Conservation (phyloP, 2,329 filamentous ascomycete genomes). For the Dothistroma pini region DNA sequence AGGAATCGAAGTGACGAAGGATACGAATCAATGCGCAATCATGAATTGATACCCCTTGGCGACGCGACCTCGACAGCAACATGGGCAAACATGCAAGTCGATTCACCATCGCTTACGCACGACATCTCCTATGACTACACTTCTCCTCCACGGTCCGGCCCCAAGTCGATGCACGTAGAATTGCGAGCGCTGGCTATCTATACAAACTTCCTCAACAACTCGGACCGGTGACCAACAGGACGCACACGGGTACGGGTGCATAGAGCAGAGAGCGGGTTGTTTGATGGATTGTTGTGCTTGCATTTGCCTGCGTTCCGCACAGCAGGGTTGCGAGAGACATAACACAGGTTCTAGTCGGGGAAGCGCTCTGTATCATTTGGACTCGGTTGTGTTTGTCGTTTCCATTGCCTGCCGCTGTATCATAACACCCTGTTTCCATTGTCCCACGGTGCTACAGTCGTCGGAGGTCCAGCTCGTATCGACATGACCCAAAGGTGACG, state of each 20-base stretch:
- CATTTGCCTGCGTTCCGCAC: slow-evolving; percentile 1
- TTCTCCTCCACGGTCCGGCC: neutral
- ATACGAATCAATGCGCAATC: slow-evolving; percentile 8
- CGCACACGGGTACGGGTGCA: slow-evolving; percentile 5
- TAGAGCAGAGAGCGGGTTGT: slow-evolving; percentile 9
- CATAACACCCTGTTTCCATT: neutral
- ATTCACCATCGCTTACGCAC: neutral
- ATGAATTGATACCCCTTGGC: slow-evolving; percentile 26
- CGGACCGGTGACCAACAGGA: slow-evolving; percentile 5
- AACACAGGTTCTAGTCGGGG: slow-evolving; percentile 3
- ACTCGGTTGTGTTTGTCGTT: neutral
- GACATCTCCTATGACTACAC: neutral
- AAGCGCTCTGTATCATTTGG: slow-evolving; percentile 2
- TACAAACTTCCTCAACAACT: neutral
- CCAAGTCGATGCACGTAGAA: neutral
- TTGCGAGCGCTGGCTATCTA: neutral
- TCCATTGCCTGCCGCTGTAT: neutral
- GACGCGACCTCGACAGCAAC: slow-evolving; percentile 7
- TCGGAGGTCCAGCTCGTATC: neutral
- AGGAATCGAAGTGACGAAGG: slow-evolving; percentile 16
- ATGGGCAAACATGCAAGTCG: slow-evolving; percentile 2
- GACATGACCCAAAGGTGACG: neutral
- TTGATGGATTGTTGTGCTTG: neutral
- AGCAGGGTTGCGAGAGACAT: neutral
- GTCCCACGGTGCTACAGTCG: neutral